Percentiles rank a stretch among this genome's conserved stretches.
These are phyloP conservation scores for Pisolithus sp. DNA, from an alignment of 768 basidiomycete genomes.

Conservation along the genomic window DNA sequence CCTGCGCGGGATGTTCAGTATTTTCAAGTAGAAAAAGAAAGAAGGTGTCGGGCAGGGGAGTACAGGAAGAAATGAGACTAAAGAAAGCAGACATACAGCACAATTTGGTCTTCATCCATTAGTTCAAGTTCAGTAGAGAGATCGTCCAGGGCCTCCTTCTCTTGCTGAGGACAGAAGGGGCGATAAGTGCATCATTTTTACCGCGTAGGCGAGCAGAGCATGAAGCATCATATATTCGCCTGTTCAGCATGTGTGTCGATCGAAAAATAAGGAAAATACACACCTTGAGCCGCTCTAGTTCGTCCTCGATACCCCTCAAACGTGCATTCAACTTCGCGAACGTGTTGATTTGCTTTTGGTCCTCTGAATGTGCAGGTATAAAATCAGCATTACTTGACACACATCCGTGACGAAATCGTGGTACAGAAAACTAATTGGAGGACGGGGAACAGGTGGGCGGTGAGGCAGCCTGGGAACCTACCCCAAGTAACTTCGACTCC, in stretches of 20 bases:
- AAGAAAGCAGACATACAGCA: conserved; percentile 48
- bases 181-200: no score
- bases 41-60: no score
- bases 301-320: conserved; percentile 63
- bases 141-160: conserved; percentile 92
- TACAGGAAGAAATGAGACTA: conserved; percentile 23
- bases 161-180: conserved; percentile 52
- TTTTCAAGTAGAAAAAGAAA: no score
- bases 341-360: conserved; percentile 85
- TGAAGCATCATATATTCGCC: neutral
- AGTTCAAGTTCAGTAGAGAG: conserved; percentile 83
- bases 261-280: conserved; percentile 5
- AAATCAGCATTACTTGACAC: conserved; percentile 4
- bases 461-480: no score
- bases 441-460: neutral
- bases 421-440: neutral
- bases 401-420: neutral
- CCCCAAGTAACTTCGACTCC: conserved; percentile 82
- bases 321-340: conserved; percentile 91
- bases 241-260: neutral
- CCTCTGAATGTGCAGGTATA: conserved; percentile 38
- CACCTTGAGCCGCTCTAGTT: conserved; percentile 70
- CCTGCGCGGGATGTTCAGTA: conserved; percentile 30
- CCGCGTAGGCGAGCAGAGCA: neutral
- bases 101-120: conserved; percentile 74